A percentile compares a stretch with the other conserved stretches of the same genome.
These are phyloP conservation scores for Plenodomus tracheiphilus DNA, from an alignment of 2,329 filamentous ascomycete species.

Conservation along the genomic window DNA sequence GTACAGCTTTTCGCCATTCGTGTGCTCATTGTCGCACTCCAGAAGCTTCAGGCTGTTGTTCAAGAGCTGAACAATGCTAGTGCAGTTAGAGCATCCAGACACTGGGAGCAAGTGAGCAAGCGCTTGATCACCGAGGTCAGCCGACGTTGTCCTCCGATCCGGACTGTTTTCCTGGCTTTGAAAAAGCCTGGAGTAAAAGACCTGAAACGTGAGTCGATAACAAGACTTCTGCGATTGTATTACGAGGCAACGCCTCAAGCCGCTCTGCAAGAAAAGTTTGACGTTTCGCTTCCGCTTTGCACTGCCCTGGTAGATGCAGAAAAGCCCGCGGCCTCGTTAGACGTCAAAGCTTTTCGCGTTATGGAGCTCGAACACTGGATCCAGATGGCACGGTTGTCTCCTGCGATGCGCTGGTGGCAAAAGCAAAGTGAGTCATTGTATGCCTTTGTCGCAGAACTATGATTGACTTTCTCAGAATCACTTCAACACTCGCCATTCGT, in stretches of 20 bases:
- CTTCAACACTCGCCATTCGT: constrained; percentile 70
- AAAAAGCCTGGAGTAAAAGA: constrained; percentile 70
- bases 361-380: constrained; percentile 83
- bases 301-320: constrained; percentile 67
- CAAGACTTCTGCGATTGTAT: constrained; percentile 79
- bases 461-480: constrained; percentile 50
- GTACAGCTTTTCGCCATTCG: constrained; percentile 83
- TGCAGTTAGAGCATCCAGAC: constrained; percentile 39
- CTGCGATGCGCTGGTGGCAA: constrained; percentile 88
- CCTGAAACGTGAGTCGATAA: constrained; percentile 77
- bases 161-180: constrained; percentile 76
- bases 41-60: constrained; percentile 71
- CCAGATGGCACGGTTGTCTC: constrained; percentile 76
- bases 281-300: constrained; percentile 77
- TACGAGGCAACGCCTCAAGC: constrained; percentile 80
- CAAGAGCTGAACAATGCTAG: constrained; percentile 61
- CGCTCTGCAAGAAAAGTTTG: constrained; percentile 82
- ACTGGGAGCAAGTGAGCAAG: constrained; percentile 72
- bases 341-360: constrained; percentile 61
- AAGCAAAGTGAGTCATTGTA: constrained; percentile 57
- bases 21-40: constrained; percentile 75
- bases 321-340: constrained; percentile 38
- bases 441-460: not conserved
- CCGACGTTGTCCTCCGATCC: constrained; percentile 77
- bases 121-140: constrained; percentile 75